Percentiles rank a stretch among this genome's conserved stretches.
phyloP scores from a whole-genome alignment of 768 basidiomycete species.

The Suillus paluster region DNA sequence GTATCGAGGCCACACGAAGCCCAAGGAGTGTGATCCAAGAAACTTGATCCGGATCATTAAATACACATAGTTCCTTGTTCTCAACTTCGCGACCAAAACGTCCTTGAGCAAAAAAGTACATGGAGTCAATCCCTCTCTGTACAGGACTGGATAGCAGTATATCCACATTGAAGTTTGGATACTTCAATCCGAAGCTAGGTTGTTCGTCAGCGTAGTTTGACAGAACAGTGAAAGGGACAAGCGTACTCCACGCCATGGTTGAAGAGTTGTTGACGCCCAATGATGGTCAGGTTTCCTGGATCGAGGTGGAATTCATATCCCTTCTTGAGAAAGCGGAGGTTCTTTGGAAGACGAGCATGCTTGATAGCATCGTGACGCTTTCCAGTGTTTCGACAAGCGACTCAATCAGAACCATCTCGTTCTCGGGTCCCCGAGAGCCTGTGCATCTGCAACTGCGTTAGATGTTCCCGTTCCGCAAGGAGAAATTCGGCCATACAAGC shows the following conservation, averaged over 20 bases:
- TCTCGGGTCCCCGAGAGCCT: slow-evolving; percentile 26
- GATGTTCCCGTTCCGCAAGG: neutral
- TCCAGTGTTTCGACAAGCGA: slow-evolving; percentile 39
- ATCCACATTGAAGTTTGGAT: slow-evolving; percentile 22
- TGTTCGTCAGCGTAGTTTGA: no score
- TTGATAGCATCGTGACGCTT: slow-evolving; percentile 26
- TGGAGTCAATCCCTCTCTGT: slow-evolving; percentile 40
- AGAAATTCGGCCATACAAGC: slow-evolving; percentile 29
- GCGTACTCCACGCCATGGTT: slow-evolving; percentile 42
- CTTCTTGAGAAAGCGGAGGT: no score
- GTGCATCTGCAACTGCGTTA: slow-evolving; percentile 35
- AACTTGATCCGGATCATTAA: slow-evolving; percentile 40
- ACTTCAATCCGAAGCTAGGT: slow-evolving; percentile 24
- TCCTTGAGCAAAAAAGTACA: slow-evolving; percentile 44
- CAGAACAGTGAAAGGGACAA: neutral
- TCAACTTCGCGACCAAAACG: slow-evolving; percentile 40
- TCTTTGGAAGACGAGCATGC: no score
- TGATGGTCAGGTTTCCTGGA: slow-evolving; percentile 39
- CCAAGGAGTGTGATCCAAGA: slow-evolving; percentile 49
- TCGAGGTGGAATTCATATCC: no score
- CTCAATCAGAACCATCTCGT: slow-evolving; percentile 34
- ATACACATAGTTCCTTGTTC: slow-evolving; percentile 31
- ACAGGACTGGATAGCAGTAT: slow-evolving; percentile 18
- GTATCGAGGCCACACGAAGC: slow-evolving; percentile 29
- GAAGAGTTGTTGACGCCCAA: slow-evolving; percentile 44